Base-by-base conservation (phyloP, 768 basidiomycete species). In the Udeniomyces megalosporus region DNA sequence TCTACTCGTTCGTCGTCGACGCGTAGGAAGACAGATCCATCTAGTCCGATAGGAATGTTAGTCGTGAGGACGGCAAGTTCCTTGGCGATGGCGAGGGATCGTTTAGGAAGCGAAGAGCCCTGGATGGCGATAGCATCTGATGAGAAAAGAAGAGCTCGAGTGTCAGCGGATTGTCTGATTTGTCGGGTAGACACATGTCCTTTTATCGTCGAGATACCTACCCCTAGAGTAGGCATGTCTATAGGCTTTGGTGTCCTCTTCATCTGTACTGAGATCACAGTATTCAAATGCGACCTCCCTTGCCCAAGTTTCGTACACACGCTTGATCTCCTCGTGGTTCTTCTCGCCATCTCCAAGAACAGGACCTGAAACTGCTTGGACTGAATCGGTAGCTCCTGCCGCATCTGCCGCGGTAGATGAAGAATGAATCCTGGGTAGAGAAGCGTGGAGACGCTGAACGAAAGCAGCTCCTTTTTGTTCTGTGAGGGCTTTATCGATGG, bases 1-100 rank as follows among this genome's bases (percentile, higher is more conserved):
- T 91, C 90, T 15, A 91, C 88, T 14, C 90, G 82, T 17, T 81
- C 84, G 75, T 95, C 92, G 71, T 96, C 92, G 4, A 93, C 90
- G 56, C 86, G 80, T 62, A 96, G 74, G 75, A 93, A 95, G 66
- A 96, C 84, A 1, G 88, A 92, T 4, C 91, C 93, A 69, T 89
- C 83, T 87, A 89, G 95, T 6, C 88, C 84, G 15, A 89, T 84
- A n/a, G 92, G 92, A 28, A 96, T 77, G 70, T 90, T 92, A 12
- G 89, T 91, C 2, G 90, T 90, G 57, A 96, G 79, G 44, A 92
- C 88, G 1, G 92, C 90, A 64, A 95, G 82, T 88, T 58, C 55
- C 75, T 95, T 96, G 3, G 92, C 92, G 65, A 96, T 95, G 11
- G 91, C 91, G 62, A 95, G 77, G 1, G 87, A 90, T 48, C 92